Base-by-base conservation (phyloP, 2,329 filamentous ascomycete genomes). In the Epichloe elymi region DNA sequence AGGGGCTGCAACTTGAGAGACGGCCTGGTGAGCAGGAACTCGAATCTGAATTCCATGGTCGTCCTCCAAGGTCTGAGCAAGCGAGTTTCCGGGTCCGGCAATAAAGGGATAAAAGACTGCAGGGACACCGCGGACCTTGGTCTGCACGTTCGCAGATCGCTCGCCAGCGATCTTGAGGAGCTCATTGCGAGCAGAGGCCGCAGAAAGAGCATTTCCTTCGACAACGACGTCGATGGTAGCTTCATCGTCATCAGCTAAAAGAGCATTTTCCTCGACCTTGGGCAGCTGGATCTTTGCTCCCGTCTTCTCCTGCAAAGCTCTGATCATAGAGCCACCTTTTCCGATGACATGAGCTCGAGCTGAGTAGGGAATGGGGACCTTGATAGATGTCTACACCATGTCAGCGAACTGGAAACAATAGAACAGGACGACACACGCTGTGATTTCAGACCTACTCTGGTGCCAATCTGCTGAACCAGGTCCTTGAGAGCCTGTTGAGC, bases 101-200 rank as follows among this genome's bases (percentile, higher is more conserved):
- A 98, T 84, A 73, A 98, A 98, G 49, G 91, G 91, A 69, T 93
- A 98, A 68, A 93, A 94, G 65, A 95, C 89, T 26, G 88, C 80
- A 7, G 93, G 90, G 53, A 98, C 85, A 46, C 83, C 82, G 67
- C 84, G 88, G 57, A 98, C 70, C 60, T 86, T 88, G 52, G 88
- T 77, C 69, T 80, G 93, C 62, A 90, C 79, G 59, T 85, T 91
- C 51, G 88, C 85, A 49, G 86, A 83, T 55, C 88, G 83, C 68
- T 96, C 89, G 60, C 85, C 85, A 51, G 88, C 88, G 64, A 97
- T 96, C 61, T 84, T 85, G 61, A 88, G 76, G 60, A 98, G 93
- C 59, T 88, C 85, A 52, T 86, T 82, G 54, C 82, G 82, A 51
- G 93, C 93, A 67, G 88, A 81, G 57, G 87, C 86, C 48, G 88